A percentile compares a stretch with the other conserved stretches of the same genome.
phyloP scores from a whole-genome alignment of 768 basidiomycete genomes.

The Podaxis sp. region DNA sequence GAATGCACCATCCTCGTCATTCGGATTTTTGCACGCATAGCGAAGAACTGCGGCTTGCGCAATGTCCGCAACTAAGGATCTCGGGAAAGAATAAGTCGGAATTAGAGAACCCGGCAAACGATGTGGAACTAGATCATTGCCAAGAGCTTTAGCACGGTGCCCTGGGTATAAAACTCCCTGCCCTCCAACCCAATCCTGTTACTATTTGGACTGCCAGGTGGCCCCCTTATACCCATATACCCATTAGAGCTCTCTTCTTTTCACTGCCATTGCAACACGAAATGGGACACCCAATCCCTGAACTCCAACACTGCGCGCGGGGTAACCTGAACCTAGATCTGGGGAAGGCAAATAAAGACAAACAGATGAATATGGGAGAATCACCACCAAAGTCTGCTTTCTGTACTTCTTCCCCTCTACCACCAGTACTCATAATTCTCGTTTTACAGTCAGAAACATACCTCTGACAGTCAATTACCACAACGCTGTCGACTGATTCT shows the following conservation, averaged over 20 bases:
- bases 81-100: background rate
- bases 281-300: constrained; percentile 5
- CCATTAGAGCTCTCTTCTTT: background rate
- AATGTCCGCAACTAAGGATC: background rate
- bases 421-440: constrained; percentile 7
- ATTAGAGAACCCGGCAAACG: background rate
- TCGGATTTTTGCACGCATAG: background rate
- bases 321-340: constrained; percentile 16
- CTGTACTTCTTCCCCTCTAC: constrained; percentile 13
- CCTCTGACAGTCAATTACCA: background rate
- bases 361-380: constrained; percentile 19
- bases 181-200: background rate
- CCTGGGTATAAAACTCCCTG: background rate
- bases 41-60: background rate
- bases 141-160: constrained; percentile 4
- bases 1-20: background rate
- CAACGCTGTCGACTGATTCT: background rate
- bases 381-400: constrained; percentile 16
- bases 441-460: background rate
- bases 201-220: background rate
- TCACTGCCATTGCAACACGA: background rate
- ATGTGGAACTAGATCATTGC: constrained; percentile 5
- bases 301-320: constrained; percentile 17
- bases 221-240: background rate
- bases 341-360: constrained; percentile 22